Base-by-base conservation (phyloP, 306 rosid species). In the Corylus heterophylla region DNA sequence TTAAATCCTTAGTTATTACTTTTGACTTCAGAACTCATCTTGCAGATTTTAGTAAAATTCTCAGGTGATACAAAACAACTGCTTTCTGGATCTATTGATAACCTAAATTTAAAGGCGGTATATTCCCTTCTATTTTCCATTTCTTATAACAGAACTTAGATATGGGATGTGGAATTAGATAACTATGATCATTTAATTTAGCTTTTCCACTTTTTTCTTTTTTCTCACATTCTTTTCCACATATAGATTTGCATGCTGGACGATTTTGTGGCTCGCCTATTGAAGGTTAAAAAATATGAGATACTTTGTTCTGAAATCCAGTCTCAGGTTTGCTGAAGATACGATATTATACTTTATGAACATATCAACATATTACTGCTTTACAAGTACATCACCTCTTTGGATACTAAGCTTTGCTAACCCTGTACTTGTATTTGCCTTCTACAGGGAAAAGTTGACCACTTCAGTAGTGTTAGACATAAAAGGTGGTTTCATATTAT, bases 201-300 rank as follows among this genome's bases (percentile, higher is more conserved):
- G 50, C 71, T 17, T 56, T 13, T 17, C 25, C 51, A 18, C 50
- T 76, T 69, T 78, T 10, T 68, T 56, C 25, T 22, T 13, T 73
- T 77, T 66, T 66, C 54, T 18, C 63, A 51, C 8, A 27, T 52
- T 56, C 74, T 68, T 72, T 66, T 80, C 74, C 47, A 75, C 81
- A 48, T 83, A 54, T 74, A 96, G 99, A 88, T 96, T 75, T 84
- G 83, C 72, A 80, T 29, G 79, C 81, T 96, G 77, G 97, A 90
- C 82, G 98, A 91, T 85, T 66, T 81, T 74, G 83, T 89, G 89
- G 86, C 69, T 80, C 86, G 73, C 79, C 87, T 80, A 61, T 78
- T 78, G 88, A 89, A 88, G 80, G 79, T 84, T 85, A 90, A 83
- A 84, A 88, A 89, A 83, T 83, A 76, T 52, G 92, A 89, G 82